Conservation (phyloP, 257 asterid species). For the Gardenia jasminoides region DNA sequence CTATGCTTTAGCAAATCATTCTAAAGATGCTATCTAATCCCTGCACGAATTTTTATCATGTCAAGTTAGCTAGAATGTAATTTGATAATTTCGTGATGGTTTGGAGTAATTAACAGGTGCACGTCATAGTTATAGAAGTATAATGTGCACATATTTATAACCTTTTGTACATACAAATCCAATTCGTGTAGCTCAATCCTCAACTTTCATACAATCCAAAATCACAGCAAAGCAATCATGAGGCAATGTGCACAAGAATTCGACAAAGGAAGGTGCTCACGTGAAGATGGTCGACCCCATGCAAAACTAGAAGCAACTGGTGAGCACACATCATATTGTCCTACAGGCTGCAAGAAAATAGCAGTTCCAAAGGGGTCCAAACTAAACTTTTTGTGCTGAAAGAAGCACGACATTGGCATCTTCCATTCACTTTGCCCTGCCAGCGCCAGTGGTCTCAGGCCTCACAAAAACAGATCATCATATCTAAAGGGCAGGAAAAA, state of each 20-base stretch:
- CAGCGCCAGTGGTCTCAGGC: neutral
- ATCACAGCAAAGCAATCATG: neutral
- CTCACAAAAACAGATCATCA: neutral
- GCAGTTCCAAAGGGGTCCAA: neutral
- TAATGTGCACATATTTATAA: neutral
- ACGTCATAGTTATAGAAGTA: neutral
- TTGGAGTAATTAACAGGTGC: no score
- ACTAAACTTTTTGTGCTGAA: neutral
- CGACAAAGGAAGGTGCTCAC: conserved; percentile 22
- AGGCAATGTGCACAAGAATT: conserved; percentile 9
- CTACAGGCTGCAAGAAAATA: neutral
- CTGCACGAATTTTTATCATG: no score
- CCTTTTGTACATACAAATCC: neutral
- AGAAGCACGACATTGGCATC: neutral
- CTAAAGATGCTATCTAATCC: neutral
- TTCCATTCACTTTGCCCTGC: conserved; percentile 13
- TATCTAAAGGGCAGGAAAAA: neutral
- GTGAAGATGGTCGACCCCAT: conserved; percentile 22
- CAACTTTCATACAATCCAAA: neutral
- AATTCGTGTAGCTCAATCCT: neutral
- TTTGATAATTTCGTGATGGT: no score
- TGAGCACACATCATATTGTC: neutral
- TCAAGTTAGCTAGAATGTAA: neutral
- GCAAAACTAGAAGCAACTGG: neutral
- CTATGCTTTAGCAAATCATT: neutral